Conservation (phyloP, 129 eudicot species). For the sunflower (Helianthus annuus) region DNA sequence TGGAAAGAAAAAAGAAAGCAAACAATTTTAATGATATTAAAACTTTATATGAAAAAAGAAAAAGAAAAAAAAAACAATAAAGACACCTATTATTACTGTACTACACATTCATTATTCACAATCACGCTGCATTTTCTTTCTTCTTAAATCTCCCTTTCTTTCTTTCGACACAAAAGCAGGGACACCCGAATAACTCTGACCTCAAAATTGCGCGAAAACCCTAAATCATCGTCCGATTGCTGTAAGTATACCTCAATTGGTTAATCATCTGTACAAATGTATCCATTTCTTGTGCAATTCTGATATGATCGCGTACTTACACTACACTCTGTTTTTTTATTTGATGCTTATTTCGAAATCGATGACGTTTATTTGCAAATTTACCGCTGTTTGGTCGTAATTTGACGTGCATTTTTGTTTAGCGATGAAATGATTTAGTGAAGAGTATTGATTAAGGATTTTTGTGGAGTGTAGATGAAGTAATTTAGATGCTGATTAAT, state of each 20-base stretch:
- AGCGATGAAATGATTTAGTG: neutral
- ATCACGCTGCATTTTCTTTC: slow-evolving; percentile 29
- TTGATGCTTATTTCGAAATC: slow-evolving; percentile 20
- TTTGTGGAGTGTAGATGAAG: slow-evolving; percentile 5
- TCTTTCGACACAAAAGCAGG: slow-evolving; percentile 1
- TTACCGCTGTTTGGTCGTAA: slow-evolving; percentile 3
- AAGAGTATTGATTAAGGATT: neutral
- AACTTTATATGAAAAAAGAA: neutral
- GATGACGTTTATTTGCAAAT: slow-evolving; percentile 13
- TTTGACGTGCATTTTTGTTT: slow-evolving; percentile 22
- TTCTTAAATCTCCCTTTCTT: slow-evolving; percentile 4
- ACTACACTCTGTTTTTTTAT: slow-evolving; percentile 22
- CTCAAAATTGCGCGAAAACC: slow-evolving; percentile 20
- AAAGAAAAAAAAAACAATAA: neutral
- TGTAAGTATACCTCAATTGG: slow-evolving; percentile 23
- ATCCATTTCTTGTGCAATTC: slow-evolving; percentile 15
- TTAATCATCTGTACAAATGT: slow-evolving; percentile 17
- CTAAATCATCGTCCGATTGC: slow-evolving; percentile 8
- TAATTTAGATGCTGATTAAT: slow-evolving; percentile 4
- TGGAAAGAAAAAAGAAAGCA: no score
- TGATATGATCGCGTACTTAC: neutral
- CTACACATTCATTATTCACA: neutral
- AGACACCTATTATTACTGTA: slow-evolving; percentile 13
- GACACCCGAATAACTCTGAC: neutral
- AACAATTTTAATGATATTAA: no score